These are phyloP conservation scores for Xerocomellus amylosporus DNA, from an alignment of 768 basidiomycete species.

Conservation along the genomic window DNA sequence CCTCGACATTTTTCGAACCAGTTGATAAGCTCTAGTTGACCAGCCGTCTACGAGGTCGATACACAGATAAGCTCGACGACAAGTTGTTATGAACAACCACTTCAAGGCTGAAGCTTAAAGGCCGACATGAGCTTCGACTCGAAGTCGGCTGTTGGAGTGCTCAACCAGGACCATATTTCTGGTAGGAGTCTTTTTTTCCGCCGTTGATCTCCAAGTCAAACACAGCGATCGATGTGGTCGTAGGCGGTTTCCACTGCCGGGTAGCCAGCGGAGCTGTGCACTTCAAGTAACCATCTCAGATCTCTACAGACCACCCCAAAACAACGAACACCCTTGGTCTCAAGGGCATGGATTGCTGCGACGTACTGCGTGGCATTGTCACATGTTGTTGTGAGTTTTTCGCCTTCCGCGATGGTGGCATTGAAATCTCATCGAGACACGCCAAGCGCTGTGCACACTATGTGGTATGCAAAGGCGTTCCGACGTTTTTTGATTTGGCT, in stretches of 20 bases:
- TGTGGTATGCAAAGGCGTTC: slow-evolving; percentile 13
- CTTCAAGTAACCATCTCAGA: background rate
- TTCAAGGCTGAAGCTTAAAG: no score
- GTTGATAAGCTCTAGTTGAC: no score
- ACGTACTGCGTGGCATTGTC: slow-evolving; percentile 17
- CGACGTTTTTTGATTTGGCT: background rate
- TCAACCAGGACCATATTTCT: no score
- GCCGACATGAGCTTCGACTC: no score
- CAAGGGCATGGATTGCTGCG: slow-evolving; percentile 24
- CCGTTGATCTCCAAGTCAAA: background rate
- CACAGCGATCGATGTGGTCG: background rate
- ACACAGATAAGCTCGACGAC: no score
- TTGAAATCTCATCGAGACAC: background rate
- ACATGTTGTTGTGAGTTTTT: slow-evolving; percentile 22
- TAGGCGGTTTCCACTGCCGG: no score
- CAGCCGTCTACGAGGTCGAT: no score
- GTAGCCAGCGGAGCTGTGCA: background rate
- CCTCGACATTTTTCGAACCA: no score
- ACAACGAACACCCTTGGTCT: background rate
- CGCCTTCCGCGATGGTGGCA: background rate
- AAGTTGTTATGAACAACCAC: no score
- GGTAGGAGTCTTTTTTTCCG: no score
- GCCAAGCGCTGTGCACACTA: slow-evolving; percentile 8
- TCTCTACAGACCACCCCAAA: background rate
- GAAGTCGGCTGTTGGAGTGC: no score